A percentile compares a stretch with the other conserved stretches of the same genome.
These are phyloP conservation scores for Trichoderma sp. DNA, from an alignment of 2,329 filamentous ascomycete species.

Conservation along the genomic window DNA sequence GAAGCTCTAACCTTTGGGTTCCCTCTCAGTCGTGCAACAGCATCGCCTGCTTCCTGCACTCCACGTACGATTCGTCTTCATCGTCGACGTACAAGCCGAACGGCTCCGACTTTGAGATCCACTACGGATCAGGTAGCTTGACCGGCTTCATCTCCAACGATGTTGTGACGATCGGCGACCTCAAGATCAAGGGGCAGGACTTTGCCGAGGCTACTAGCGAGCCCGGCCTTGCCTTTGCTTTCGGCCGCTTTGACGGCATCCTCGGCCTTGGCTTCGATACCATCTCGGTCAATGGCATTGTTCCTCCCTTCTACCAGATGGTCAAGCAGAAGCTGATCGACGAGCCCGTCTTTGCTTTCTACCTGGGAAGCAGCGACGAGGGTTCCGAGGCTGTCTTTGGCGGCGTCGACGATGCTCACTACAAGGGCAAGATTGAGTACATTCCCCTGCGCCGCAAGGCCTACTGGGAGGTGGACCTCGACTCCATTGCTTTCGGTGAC, in stretches of 20 bases:
- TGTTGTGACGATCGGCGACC: slow-evolving; percentile 80
- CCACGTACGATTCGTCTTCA: slow-evolving; percentile 87
- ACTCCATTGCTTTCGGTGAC: slow-evolving; percentile 86
- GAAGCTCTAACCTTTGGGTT: slow-evolving; percentile 99
- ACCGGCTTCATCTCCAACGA: slow-evolving; percentile 94
- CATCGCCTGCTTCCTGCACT: slow-evolving; percentile 97
- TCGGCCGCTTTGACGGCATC: slow-evolving; percentile 96
- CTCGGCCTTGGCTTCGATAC: slow-evolving; percentile 91
- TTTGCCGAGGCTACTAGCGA: slow-evolving; percentile 96
- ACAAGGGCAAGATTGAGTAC: slow-evolving; percentile 83
- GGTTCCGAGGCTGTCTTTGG: slow-evolving; percentile 89
- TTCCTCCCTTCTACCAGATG: slow-evolving; percentile 97
- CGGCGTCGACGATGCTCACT: slow-evolving; percentile 80
- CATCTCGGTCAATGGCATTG: slow-evolving; percentile 94
- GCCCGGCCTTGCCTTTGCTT: slow-evolving; percentile 95
- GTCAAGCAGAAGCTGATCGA: slow-evolving; percentile 86
- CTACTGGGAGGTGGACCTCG: slow-evolving; percentile 98
- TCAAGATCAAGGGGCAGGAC: slow-evolving; percentile 84
- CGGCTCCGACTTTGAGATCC: slow-evolving; percentile 87
- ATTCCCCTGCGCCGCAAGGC: slow-evolving; percentile 97
- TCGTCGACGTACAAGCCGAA: slow-evolving; percentile 95
- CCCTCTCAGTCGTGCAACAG: slow-evolving; percentile 87
- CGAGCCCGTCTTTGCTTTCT: slow-evolving; percentile 94
- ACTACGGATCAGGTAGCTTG: slow-evolving; percentile 91
- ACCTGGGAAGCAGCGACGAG: slow-evolving; percentile 74